These are phyloP conservation scores for Actinidia arguta DNA, from an alignment of 179 eudicot genomes.

Conservation along the genomic window DNA sequence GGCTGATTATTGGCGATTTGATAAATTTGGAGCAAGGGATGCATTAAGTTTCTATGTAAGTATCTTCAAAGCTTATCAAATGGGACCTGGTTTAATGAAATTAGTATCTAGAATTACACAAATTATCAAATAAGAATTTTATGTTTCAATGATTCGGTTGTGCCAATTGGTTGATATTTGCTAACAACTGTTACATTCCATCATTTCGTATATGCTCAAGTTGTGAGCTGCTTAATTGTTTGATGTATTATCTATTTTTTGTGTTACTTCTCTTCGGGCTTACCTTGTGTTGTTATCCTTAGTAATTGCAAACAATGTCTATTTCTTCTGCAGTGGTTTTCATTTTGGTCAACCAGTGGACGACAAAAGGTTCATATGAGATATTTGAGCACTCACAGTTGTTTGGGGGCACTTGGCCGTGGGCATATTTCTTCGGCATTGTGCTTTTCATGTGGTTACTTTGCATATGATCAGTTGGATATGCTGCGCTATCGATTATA, in stretches of 20 bases:
- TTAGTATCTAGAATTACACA: too few relatives aligned
- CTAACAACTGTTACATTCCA: background rate
- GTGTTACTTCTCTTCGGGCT: background rate
- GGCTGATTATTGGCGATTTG: background rate
- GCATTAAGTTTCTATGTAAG: background rate
- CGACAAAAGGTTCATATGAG: slow-evolving; percentile 27
- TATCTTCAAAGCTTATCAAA: background rate
- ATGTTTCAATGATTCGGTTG: background rate
- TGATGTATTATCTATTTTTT: background rate
- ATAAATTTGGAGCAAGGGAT: slow-evolving; percentile 3
- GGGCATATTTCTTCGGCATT: slow-evolving; percentile 82
- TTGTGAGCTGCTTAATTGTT: background rate
- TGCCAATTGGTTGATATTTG: slow-evolving; percentile 1
- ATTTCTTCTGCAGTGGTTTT: slow-evolving; percentile 61
- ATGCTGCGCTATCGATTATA: slow-evolving; percentile 73
- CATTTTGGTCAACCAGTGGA: slow-evolving; percentile 64
- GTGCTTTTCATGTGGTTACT: slow-evolving; percentile 86
- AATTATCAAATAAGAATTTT: too few relatives aligned
- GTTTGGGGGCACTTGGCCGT: slow-evolving; percentile 72
- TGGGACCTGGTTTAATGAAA: background rate
- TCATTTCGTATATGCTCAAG: background rate
- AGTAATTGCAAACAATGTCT: background rate
- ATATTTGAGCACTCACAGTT: slow-evolving; percentile 82
- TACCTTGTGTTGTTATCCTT: background rate
- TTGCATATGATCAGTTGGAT: slow-evolving; percentile 95